phyloP scores from a whole-genome alignment of 495 filamentous ascomycete species.

The Penicillium mononematosum region DNA sequence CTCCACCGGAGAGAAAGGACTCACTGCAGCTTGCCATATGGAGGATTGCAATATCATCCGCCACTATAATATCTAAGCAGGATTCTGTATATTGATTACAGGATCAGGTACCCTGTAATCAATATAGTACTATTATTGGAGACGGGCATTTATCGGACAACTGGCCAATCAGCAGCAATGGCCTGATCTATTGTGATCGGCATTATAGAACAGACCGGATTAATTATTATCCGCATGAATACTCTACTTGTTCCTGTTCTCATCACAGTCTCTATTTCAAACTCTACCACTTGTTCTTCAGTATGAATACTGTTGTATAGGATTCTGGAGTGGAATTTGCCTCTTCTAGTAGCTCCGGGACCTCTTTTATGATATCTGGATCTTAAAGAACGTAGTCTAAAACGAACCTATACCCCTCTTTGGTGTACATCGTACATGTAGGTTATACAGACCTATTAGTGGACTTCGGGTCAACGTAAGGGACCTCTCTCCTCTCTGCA shows the following conservation, averaged over 20 bases:
- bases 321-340: too few relatives aligned
- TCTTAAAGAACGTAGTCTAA: too few relatives aligned
- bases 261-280: too few relatives aligned
- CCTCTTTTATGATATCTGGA: background rate
- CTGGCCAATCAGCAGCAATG: slow-evolving; percentile 27
- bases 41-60: background rate
- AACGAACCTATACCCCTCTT: too few relatives aligned
- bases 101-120: background rate
- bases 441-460: too few relatives aligned
- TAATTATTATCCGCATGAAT: background rate
- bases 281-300: too few relatives aligned
- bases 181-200: slow-evolving; percentile 4
- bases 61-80: background rate
- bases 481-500: slow-evolving; percentile 6
- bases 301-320: too few relatives aligned
- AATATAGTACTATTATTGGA: background rate
- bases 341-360: background rate
- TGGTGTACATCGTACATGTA: too few relatives aligned
- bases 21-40: slow-evolving; percentile 17
- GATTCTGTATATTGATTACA: background rate
- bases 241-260: too few relatives aligned
- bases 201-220: background rate
- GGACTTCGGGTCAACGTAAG: slow-evolving; percentile 2
- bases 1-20: slow-evolving; percentile 18
- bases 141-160: slow-evolving; percentile 37